A percentile compares a stretch with the other conserved stretches of the same genome.
phyloP scores from a whole-genome alignment of 768 basidiomycete genomes.

The Coprinopsis sp. region DNA sequence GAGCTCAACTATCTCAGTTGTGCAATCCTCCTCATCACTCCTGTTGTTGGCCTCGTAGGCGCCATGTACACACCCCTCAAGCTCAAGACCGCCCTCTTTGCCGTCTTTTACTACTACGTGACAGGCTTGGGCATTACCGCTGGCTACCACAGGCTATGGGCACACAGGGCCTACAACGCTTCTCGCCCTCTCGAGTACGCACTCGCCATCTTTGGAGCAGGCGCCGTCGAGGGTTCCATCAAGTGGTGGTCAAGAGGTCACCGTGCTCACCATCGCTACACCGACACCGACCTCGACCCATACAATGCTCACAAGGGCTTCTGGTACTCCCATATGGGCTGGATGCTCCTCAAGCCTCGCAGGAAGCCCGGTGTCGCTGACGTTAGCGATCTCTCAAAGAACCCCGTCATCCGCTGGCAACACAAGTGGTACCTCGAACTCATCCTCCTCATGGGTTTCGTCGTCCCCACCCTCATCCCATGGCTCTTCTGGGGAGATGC shows the following conservation, averaged over 20 bases:
- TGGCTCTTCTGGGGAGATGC: constrained; percentile 85
- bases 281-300: constrained; percentile 94
- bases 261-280: constrained; percentile 95
- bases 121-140: constrained; percentile 85
- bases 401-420: constrained; percentile 80
- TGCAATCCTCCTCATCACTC: constrained; percentile 67
- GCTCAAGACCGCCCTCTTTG: constrained; percentile 66
- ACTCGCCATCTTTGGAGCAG: constrained; percentile 81
- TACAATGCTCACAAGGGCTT: constrained; percentile 92
- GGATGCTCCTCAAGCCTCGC: constrained; percentile 92
- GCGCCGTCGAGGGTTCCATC: constrained; percentile 95
- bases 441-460: constrained; percentile 64
- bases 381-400: constrained; percentile 79
- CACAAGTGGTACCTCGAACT: constrained; percentile 73
- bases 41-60: constrained; percentile 70
- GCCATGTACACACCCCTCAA: constrained; percentile 58
- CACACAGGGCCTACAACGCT: constrained; percentile 94
- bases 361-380: constrained; percentile 88
- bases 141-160: constrained; percentile 97
- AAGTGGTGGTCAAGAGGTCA: constrained; percentile 99
- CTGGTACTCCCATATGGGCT: constrained; percentile 81
- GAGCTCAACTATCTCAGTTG: constrained; percentile 80
- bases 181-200: constrained; percentile 78
- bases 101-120: constrained; percentile 36
- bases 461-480: constrained; percentile 73